phyloP scores from a whole-genome alignment of 768 basidiomycete species.

The Phaffia australis region DNA sequence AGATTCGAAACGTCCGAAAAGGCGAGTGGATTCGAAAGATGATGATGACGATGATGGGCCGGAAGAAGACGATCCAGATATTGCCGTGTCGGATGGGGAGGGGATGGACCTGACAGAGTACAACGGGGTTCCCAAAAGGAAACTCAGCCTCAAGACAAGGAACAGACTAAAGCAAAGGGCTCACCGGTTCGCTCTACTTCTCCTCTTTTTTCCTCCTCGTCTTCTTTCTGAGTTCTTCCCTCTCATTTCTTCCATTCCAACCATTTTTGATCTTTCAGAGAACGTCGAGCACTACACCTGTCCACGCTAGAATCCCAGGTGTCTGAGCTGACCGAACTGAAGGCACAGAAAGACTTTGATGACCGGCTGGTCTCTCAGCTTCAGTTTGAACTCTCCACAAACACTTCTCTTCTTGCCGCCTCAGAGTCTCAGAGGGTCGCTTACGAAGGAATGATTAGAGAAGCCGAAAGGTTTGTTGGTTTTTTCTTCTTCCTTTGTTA shows the following conservation, averaged over 20 bases:
- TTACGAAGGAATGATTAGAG: too few relatives aligned
- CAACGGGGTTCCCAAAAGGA: background rate
- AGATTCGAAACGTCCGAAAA: background rate
- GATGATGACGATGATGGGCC: background rate
- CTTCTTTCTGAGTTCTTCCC: background rate
- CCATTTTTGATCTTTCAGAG: background rate
- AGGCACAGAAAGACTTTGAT: background rate
- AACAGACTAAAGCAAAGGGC: constrained; percentile 14
- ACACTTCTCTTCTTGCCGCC: too few relatives aligned
- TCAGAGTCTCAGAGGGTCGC: too few relatives aligned
- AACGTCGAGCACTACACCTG: constrained; percentile 9
- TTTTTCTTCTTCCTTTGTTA: too few relatives aligned
- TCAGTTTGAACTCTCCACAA: too few relatives aligned
- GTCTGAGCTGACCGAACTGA: constrained; percentile 5
- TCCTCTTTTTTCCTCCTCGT: background rate
- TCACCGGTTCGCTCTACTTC: constrained; percentile 3
- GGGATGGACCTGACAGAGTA: too few relatives aligned
- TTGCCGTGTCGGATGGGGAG: background rate
- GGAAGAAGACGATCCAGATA: background rate
- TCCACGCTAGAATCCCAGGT: constrained; percentile 11
- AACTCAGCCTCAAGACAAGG: constrained; percentile 15
- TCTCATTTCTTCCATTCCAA: background rate
- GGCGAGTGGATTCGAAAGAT: background rate
- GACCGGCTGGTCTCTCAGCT: too few relatives aligned
- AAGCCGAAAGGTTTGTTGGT: too few relatives aligned